Evolutionary conservation across 2,329 filamentous ascomycete species (phyloP).

Genomic region (Talaromyces marneffei): DNA sequence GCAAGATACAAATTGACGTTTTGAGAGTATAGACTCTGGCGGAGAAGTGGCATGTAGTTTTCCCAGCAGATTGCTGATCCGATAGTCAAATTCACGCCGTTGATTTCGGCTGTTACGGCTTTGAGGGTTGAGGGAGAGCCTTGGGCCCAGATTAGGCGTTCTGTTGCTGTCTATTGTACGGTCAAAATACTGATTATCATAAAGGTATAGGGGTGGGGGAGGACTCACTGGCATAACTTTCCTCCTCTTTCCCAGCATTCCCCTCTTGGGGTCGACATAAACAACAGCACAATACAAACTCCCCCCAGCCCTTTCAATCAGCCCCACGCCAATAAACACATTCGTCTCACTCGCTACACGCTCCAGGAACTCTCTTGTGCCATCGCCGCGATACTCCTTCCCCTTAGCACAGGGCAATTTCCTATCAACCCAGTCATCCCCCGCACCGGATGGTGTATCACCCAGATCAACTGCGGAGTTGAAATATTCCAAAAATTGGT

Average conservation of each 20-base stretch:
- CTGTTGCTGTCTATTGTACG: constrained; percentile 59
- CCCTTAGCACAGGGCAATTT: constrained; percentile 50
- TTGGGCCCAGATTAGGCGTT: constrained; percentile 84
- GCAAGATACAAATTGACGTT: constrained; percentile 90
- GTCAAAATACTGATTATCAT: not conserved
- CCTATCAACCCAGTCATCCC: constrained; percentile 63
- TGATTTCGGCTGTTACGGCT: constrained; percentile 72
- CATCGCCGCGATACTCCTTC: constrained; percentile 58
- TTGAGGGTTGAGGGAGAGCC: constrained; percentile 71
- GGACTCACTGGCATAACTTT: constrained; percentile 79
- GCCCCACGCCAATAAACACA: constrained; percentile 73
- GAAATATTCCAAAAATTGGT: constrained; percentile 79
- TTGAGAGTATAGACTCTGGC: constrained; percentile 78
- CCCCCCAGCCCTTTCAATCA: constrained; percentile 74
- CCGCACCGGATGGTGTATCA: constrained; percentile 66
- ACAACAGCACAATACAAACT: constrained; percentile 78
- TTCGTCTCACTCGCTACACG: constrained; percentile 67
- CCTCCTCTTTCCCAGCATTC: constrained; percentile 74
- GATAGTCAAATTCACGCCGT: constrained; percentile 71
- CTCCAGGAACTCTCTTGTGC: constrained; percentile 76
- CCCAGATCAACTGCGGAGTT: constrained; percentile 74
- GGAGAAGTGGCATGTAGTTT: constrained; percentile 87
- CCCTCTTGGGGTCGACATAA: constrained; percentile 70
- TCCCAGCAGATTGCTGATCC: constrained; percentile 94
- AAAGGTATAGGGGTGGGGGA: not conserved